Evolutionary conservation across 2,329 filamentous ascomycete genomes (phyloP).

Genomic region (Corynespora cassiicola): DNA sequence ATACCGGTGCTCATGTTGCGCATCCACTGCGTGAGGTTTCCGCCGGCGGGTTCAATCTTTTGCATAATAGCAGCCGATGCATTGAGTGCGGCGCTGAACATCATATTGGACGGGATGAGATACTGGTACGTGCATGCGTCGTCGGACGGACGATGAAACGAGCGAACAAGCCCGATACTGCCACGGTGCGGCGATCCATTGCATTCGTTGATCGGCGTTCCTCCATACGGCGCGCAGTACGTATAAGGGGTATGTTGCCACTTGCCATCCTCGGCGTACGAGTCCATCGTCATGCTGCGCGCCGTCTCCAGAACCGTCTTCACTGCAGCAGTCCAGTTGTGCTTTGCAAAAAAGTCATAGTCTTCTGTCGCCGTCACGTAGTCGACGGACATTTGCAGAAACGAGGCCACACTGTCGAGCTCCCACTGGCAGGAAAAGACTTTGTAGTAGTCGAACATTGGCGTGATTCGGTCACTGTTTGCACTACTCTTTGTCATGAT

Average conservation of each 20-base stretch:
- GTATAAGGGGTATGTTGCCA: constrained; percentile 54
- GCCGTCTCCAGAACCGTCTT: constrained; percentile 50
- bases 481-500: constrained; percentile 45
- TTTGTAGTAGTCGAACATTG: constrained; percentile 50
- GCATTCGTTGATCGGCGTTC: constrained; percentile 60
- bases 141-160: constrained; percentile 57
- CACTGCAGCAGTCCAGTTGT: constrained; percentile 55
- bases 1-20: constrained; percentile 57
- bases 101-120: constrained; percentile 67
- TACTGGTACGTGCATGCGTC: constrained; percentile 59
- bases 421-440: constrained; percentile 62
- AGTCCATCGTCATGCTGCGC: constrained; percentile 54
- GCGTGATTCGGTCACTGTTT: constrained; percentile 51
- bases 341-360: constrained; percentile 52
- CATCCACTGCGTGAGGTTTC: constrained; percentile 63
- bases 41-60: constrained; percentile 47
- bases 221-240: constrained; percentile 51
- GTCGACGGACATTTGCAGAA: constrained; percentile 55
- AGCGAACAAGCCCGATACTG: constrained; percentile 56
- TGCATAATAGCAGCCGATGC: constrained; percentile 60
- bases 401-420: constrained; percentile 58
- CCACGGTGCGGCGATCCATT: constrained; percentile 56
- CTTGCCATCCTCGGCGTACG: constrained; percentile 52
- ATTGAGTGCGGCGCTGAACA: constrained; percentile 71
- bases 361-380: constrained; percentile 56